Evolutionary conservation across 371 early-diverging fungal species (phyloP).

Genomic region (Umbelopsis sp.): DNA sequence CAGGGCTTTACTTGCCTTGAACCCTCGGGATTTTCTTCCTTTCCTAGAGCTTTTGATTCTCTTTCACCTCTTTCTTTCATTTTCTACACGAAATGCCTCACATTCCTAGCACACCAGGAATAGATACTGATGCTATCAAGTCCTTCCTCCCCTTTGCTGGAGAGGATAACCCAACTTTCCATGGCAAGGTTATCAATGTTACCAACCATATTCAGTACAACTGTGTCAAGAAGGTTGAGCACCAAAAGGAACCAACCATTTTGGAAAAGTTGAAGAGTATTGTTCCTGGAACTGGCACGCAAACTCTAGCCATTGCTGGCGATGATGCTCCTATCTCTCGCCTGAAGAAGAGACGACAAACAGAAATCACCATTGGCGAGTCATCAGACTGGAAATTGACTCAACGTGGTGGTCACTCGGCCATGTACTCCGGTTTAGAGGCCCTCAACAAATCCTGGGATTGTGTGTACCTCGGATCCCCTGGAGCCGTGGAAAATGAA

Average conservation of each 20-base stretch:
- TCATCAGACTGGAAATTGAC: slow-evolving; percentile 27
- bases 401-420: slow-evolving; percentile 72
- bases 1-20: neutral
- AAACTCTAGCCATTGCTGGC: slow-evolving; percentile 1
- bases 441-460: slow-evolving; percentile 39
- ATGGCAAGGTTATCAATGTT: slow-evolving; percentile 56
- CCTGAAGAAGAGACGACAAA: slow-evolving; percentile 23
- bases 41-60: neutral
- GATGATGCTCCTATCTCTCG: slow-evolving; percentile 21
- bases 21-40: no score
- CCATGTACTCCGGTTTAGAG: slow-evolving; percentile 75
- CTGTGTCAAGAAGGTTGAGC: slow-evolving; percentile 22
- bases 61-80: neutral
- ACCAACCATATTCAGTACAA: slow-evolving; percentile 54
- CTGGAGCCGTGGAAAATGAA: slow-evolving; percentile 21
- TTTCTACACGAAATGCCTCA: slow-evolving; percentile 6
- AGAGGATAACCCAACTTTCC: slow-evolving; percentile 19
- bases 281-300: slow-evolving; percentile 10
- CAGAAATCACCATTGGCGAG: slow-evolving; percentile 19
- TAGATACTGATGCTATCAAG: slow-evolving; percentile 1
- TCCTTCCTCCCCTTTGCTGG: slow-evolving; percentile 11
- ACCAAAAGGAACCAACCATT: neutral
- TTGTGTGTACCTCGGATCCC: neutral
- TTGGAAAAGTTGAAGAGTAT: slow-evolving; percentile 6
- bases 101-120: slow-evolving; percentile 14